Evolutionary conservation across 306 rosid species (phyloP).

Genomic region (Cucurbita moschata): DNA sequence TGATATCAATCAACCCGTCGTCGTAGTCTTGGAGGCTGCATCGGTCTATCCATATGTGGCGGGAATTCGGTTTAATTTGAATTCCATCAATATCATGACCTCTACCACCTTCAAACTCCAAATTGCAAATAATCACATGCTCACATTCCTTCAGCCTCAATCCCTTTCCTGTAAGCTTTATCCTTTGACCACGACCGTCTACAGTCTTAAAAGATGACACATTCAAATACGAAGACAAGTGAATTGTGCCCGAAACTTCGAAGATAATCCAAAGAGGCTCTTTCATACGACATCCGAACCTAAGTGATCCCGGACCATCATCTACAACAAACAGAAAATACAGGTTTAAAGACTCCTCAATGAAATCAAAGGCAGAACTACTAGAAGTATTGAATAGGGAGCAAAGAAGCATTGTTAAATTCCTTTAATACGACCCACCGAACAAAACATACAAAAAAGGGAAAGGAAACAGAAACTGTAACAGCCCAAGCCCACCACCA

Average conservation of each 20-base stretch:
- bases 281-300: constrained; percentile 60
- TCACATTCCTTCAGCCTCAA: constrained; percentile 82
- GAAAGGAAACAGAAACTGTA: neutral
- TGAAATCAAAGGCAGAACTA: neutral
- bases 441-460: neutral
- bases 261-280: constrained; percentile 91
- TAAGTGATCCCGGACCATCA: constrained; percentile 93
- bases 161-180: constrained; percentile 70
- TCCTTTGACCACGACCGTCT: constrained; percentile 76
- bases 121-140: constrained; percentile 84
- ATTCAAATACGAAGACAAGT: constrained; percentile 52
- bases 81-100: constrained; percentile 86
- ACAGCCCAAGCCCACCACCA: no score
- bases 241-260: constrained; percentile 65
- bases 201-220: constrained; percentile 74
- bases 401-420: neutral
- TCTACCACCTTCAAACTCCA: constrained; percentile 90
- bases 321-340: constrained; percentile 28
- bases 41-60: constrained; percentile 89
- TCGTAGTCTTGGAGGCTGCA: constrained; percentile 74
- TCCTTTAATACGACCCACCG: no score
- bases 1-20: constrained; percentile 82
- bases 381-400: neutral
- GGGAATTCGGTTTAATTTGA: constrained; percentile 93
- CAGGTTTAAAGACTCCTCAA: neutral